A percentile compares a stretch with the other conserved stretches of the same genome.
Evolutionary conservation across 2,329 filamentous ascomycete species (phyloP).

Genomic region (Hypocreales sp.): DNA sequence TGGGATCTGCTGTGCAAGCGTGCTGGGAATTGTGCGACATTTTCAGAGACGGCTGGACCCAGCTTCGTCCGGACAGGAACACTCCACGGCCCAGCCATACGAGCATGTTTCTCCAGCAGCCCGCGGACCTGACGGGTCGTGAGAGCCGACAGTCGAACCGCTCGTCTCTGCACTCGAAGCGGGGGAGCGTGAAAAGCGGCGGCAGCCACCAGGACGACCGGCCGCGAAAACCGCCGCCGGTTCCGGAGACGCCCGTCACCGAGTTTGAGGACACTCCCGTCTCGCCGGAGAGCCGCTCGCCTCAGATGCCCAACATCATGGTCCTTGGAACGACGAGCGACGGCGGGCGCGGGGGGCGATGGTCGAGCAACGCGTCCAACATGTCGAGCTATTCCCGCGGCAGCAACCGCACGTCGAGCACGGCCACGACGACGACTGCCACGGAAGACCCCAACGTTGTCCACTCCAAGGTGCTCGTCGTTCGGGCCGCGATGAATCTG

Average conservation of each 20-base stretch:
- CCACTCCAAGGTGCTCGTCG: conserved; percentile 62
- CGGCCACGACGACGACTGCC: conserved; percentile 52
- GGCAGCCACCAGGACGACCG: conserved; percentile 25
- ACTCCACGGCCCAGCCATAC: conserved; percentile 73
- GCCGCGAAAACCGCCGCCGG: conserved; percentile 29
- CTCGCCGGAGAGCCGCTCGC: conserved; percentile 62
- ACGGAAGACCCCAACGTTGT: conserved; percentile 64
- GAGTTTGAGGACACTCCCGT: conserved; percentile 86
- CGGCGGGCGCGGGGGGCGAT: conserved; percentile 47
- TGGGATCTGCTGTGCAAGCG: conserved; percentile 77
- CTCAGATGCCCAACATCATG: conserved; percentile 72
- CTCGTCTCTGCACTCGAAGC: conserved; percentile 33
- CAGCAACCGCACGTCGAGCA: conserved; percentile 50
- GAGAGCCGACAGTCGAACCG: conserved; percentile 36
- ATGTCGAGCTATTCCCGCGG: conserved; percentile 66
- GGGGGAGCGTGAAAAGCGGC: conserved; percentile 33
- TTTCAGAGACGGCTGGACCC: conserved; percentile 83
- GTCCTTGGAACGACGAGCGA: conserved; percentile 59
- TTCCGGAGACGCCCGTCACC: conserved; percentile 84
- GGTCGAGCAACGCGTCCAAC: conserved; percentile 70
- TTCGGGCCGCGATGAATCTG: conserved; percentile 74
- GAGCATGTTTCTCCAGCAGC: conserved; percentile 44
- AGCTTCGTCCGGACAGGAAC: conserved; percentile 69
- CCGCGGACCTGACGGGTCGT: conserved; percentile 31
- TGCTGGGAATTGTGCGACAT: conserved; percentile 93